Conservation (phyloP, 2,329 filamentous ascomycete genomes). For the Lasiodiplodia citricola region DNA sequence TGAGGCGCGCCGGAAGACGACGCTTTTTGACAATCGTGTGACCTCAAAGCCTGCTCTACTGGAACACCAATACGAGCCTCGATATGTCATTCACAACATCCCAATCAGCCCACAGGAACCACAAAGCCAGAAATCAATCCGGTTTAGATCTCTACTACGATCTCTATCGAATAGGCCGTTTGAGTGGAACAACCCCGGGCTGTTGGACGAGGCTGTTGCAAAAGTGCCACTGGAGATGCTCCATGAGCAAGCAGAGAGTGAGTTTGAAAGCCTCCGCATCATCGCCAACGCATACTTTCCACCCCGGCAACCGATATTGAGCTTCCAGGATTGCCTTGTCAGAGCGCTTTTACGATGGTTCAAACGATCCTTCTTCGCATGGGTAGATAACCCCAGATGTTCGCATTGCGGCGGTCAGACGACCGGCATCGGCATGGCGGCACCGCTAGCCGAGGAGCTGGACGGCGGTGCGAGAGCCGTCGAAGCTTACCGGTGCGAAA, state of each 20-base stretch:
- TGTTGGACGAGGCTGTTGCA: constrained; percentile 90
- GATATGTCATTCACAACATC: constrained; percentile 64
- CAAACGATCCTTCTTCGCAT: constrained; percentile 90
- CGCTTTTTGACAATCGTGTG: no score
- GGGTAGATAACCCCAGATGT: constrained; percentile 94
- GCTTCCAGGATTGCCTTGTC: constrained; percentile 96
- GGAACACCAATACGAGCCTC: no score
- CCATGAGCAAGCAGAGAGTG: constrained; percentile 92
- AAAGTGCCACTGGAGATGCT: constrained; percentile 87
- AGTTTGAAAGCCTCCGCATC: constrained; percentile 82
- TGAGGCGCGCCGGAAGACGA: neutral
- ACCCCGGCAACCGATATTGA: constrained; percentile 83
- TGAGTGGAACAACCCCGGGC: constrained; percentile 94
- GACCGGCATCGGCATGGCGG: constrained; percentile 78
- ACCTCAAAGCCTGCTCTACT: no score
- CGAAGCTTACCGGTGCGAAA: constrained; percentile 87
- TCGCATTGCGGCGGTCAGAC: constrained; percentile 81
- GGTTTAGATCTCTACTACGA: constrained; percentile 72
- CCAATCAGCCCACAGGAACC: constrained; percentile 78
- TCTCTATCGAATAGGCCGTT: constrained; percentile 87
- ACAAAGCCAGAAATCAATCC: constrained; percentile 51
- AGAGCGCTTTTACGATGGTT: constrained; percentile 93
- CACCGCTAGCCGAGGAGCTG: constrained; percentile 84
- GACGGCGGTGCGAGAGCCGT: constrained; percentile 86
- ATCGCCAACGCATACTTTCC: constrained; percentile 88